phyloP scores from a whole-genome alignment of 257 asterid genomes.

The Solanum lycopersicoides region DNA sequence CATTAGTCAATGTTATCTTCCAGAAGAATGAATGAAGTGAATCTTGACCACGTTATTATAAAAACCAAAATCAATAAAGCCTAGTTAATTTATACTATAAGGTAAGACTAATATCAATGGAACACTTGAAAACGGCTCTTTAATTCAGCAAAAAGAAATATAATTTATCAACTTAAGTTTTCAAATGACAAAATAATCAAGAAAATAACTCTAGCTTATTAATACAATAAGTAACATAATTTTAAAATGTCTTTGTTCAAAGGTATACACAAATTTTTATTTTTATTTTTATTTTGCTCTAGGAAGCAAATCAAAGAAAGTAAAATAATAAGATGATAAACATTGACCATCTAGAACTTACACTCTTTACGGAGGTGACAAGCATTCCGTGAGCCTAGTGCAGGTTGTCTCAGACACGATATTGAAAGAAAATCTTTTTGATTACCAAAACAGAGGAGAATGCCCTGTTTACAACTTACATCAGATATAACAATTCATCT shows the following conservation, averaged over 20 bases:
- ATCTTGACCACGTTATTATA: neutral
- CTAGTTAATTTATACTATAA: neutral
- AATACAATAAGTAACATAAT: too few species aligned
- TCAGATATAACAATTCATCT: too few species aligned
- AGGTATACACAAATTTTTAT: too few species aligned
- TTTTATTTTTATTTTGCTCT: too few species aligned
- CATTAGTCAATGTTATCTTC: neutral
- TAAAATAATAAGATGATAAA: too few species aligned
- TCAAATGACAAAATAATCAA: neutral
- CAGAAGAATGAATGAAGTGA: neutral
- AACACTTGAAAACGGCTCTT: neutral
- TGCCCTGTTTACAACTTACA: neutral
- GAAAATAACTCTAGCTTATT: neutral
- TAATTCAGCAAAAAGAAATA: neutral
- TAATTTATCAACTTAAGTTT: neutral
- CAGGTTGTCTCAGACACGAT: too few species aligned
- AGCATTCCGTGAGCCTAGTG: too few species aligned
- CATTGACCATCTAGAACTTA: too few species aligned
- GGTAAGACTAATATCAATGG: neutral
- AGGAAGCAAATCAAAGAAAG: too few species aligned
- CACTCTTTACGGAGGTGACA: too few species aligned
- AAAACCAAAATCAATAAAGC: neutral
- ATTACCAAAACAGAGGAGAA: neutral
- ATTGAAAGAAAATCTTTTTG: too few species aligned
- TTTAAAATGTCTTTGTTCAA: too few species aligned